These are phyloP conservation scores for Metrosideros polymorpha DNA, from an alignment of 441 rosid species.

Conservation along the genomic window DNA sequence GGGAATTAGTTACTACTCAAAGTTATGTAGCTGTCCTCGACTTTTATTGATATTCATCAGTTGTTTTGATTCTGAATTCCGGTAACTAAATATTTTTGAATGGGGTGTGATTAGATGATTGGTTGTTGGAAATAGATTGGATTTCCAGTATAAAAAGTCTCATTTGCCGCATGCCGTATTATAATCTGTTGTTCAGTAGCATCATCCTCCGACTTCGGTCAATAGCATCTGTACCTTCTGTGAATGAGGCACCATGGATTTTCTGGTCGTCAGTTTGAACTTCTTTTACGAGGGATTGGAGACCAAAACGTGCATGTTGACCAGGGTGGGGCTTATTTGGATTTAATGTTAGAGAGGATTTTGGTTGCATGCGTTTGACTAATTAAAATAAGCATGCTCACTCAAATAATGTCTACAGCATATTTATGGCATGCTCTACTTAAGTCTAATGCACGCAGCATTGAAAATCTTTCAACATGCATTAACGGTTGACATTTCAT, in stretches of 20 bases:
- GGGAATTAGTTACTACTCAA: neutral
- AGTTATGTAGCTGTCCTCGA: neutral
- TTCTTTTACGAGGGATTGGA: neutral
- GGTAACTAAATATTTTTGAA: neutral
- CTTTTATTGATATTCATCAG: neutral
- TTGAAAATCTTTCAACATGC: neutral
- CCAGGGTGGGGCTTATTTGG: neutral
- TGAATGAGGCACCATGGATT: neutral
- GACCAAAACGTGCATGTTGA: neutral
- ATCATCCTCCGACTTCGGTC: neutral
- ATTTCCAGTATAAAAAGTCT: neutral
- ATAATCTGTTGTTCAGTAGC: neutral
- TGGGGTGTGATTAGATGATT: neutral
- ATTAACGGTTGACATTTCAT: neutral
- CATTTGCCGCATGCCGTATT: neutral
- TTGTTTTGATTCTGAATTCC: neutral
- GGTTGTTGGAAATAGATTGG: neutral
- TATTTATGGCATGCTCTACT: neutral
- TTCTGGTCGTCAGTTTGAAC: neutral
- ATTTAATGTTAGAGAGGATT: neutral
- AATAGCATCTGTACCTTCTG: neutral
- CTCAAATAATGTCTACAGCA: neutral
- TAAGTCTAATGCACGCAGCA: neutral
- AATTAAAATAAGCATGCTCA: neutral
- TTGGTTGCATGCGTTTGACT: neutral